phyloP scores from a whole-genome alignment of 768 basidiomycete genomes.

The Termitomyces heimii region DNA sequence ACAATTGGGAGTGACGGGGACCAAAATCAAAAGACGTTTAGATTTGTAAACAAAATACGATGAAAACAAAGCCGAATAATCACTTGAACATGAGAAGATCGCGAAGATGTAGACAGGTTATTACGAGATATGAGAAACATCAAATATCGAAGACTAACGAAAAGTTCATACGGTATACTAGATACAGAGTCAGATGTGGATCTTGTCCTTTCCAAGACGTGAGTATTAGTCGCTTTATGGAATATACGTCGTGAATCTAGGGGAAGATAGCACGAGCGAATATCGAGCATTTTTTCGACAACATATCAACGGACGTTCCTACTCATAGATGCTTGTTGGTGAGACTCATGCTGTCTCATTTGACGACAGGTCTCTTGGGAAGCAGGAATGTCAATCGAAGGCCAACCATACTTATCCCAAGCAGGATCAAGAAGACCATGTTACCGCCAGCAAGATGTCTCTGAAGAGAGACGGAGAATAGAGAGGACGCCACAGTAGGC shows the following conservation, averaged over 20 bases:
- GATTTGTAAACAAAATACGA: too few species aligned
- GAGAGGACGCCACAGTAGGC: conserved; percentile 47
- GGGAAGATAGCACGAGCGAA: background rate
- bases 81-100: too few species aligned
- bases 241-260: background rate
- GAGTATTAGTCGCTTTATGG: background rate
- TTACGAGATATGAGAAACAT: too few species aligned
- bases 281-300: background rate
- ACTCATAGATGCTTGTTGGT: background rate
- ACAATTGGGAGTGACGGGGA: too few species aligned
- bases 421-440: conserved; percentile 32
- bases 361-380: conserved; percentile 7
- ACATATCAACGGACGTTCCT: background rate
- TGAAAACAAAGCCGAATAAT: too few species aligned
- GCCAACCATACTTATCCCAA: conserved; percentile 19
- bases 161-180: too few species aligned
- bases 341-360: background rate
- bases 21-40: too few species aligned
- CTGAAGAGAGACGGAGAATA: conserved; percentile 49
- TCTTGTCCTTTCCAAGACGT: background rate
- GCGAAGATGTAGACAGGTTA: too few species aligned
- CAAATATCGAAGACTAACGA: too few species aligned
- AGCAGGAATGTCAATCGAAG: conserved; percentile 21
- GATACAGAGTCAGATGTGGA: background rate
- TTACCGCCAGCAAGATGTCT: conserved; percentile 39